Conservation (phyloP, 75 land plant genomes). For the Pinus albicaulis region DNA sequence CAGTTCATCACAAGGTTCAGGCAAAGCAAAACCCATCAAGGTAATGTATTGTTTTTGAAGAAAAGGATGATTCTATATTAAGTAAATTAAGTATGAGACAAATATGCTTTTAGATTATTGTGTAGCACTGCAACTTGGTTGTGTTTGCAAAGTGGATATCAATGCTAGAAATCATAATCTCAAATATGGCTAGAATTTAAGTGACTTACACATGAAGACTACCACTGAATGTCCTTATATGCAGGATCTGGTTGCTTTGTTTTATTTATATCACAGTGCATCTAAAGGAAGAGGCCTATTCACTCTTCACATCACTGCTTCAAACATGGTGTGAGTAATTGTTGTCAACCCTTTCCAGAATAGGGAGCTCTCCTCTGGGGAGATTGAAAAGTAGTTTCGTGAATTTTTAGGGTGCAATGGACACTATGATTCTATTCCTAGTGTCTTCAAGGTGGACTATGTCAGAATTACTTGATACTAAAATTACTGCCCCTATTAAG, state of each 20-base stretch:
- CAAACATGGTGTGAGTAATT: constrained; percentile 46
- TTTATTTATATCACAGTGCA: constrained; percentile 87
- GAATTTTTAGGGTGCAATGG: constrained; percentile 62
- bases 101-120: constrained; percentile 68
- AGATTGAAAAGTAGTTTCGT: constrained; percentile 87
- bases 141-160: constrained; percentile 88
- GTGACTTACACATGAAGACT: constrained; percentile 91
- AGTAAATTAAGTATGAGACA: constrained; percentile 62
- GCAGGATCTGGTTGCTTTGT: constrained; percentile 54
- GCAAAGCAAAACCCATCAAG: too few relatives aligned
- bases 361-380: constrained; percentile 63
- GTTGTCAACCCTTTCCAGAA: constrained; percentile 87
- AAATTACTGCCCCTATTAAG: too few relatives aligned
- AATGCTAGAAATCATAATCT: constrained; percentile 48
- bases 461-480: too few relatives aligned
- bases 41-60: too few relatives aligned
- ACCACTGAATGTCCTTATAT: constrained; percentile 91
- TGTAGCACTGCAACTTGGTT: constrained; percentile 83
- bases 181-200: constrained; percentile 72
- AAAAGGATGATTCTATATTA: too few relatives aligned
- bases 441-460: constrained; percentile 87
- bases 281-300: constrained; percentile 82
- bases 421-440: constrained; percentile 8
- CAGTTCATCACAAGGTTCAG: too few relatives aligned
- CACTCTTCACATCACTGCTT: constrained; percentile 60